Evolutionary conservation across 352 stramenopile genomes (phyloP), one percentile per base, ranked within the genome.

Genomic region (Phytopythium helicoides): DNA sequence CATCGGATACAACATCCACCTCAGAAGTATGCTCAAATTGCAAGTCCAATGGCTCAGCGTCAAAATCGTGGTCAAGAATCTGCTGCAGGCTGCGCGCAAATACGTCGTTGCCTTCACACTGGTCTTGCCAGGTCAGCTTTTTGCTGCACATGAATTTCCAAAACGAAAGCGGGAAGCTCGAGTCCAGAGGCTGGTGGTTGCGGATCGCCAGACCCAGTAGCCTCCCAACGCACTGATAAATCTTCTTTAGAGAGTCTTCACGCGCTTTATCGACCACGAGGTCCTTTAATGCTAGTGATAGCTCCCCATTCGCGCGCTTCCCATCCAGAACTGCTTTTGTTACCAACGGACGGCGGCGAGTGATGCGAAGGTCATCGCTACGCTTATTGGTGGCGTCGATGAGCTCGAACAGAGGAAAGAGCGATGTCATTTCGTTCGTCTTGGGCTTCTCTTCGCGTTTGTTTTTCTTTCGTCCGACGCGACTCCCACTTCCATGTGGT

Each of bases 91-190:
- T 89, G 26, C 66, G 60, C 52, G 75, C 68, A 52, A 90, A 81
- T 4, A 86, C 65, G 3, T 79, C 64, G 39, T 86, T 85, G 21
- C 45, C 52, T 22, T 63, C 73, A 37, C 75, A 87, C 21, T 86
- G 89, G 8, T 81, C 76, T 50, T 86, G 56, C 79, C 79, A 90
- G 9, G 60, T 55, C 41, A 88, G 52, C 0, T 56, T 54, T 21
- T 87, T 65, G 40, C 62, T 42, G 18, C 69, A 36, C 55, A 90
- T 70, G 36, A 89, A 86, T 39, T 87, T 82, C 82, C 82, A 92
- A 36, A 90, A 81, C 4, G 70, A 73, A 3, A 86, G 33, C 6
- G 77, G 69, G 54, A 90, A 86, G 34, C 75, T 64, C 3, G 69
- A 67, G 48, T 72, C 64, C 25, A 92, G 58, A 16, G 77, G 73